Evolutionary conservation across 768 basidiomycete genomes (phyloP).

Genomic region (Russula earlei): DNA sequence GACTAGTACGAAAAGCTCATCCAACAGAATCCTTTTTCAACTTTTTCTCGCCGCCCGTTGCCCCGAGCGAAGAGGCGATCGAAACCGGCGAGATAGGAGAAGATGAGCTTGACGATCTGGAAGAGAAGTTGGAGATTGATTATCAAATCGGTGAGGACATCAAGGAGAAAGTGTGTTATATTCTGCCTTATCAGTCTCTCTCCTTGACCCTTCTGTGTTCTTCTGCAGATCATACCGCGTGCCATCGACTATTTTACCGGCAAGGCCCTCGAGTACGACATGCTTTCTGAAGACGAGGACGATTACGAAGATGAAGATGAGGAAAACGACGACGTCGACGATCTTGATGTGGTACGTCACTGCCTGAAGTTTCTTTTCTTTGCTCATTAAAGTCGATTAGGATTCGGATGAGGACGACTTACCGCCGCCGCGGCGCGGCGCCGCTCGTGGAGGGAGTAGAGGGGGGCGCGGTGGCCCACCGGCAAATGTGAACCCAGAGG

Average conservation of each 20-base stretch:
- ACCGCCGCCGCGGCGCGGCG: constrained; percentile 42
- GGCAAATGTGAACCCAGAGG: constrained; percentile 62
- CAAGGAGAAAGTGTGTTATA: constrained; percentile 75
- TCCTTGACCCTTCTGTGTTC: neutral
- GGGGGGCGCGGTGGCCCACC: constrained; percentile 33
- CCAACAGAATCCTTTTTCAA: constrained; percentile 98
- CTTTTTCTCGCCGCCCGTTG: constrained; percentile 83
- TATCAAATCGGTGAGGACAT: constrained; percentile 98
- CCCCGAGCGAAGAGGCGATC: constrained; percentile 57
- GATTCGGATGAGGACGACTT: constrained; percentile 64
- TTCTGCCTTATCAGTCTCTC: neutral
- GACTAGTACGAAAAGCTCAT: constrained; percentile 74
- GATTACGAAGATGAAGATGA: constrained; percentile 49
- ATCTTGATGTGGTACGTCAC: constrained; percentile 31
- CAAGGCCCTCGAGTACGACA: constrained; percentile 82
- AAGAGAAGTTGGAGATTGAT: constrained; percentile 90
- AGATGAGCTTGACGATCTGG: constrained; percentile 82
- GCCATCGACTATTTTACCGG: constrained; percentile 98
- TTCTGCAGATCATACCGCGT: constrained; percentile 74
- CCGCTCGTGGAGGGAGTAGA: constrained; percentile 33
- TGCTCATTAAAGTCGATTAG: constrained; percentile 27
- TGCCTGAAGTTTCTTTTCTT: constrained; percentile 1
- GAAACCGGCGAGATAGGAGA: constrained; percentile 70
- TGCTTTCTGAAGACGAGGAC: constrained; percentile 29
- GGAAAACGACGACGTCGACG: constrained; percentile 41